A percentile compares a stretch with the other conserved stretches of the same genome.
Evolutionary conservation across 2,329 filamentous ascomycete species (phyloP).

Genomic region (Polychaeton citri): DNA sequence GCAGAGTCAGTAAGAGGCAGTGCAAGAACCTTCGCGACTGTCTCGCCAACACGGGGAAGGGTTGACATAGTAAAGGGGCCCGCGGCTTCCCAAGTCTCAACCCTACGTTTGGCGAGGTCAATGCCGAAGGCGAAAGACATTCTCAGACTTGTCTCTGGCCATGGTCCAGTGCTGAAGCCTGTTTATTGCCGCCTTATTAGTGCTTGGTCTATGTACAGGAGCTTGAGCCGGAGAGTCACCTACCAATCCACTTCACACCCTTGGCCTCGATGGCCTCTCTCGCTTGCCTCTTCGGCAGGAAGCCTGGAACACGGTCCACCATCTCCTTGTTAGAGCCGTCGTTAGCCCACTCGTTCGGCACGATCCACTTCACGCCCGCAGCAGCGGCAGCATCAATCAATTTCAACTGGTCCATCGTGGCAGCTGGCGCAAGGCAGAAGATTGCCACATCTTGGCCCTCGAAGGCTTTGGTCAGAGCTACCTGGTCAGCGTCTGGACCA

Average conservation of each 20-base stretch:
- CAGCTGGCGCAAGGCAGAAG: slow-evolving; percentile 17
- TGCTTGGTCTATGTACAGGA: slow-evolving; percentile 33
- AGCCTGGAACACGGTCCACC: slow-evolving; percentile 8
- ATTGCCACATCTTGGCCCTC: slow-evolving; percentile 18
- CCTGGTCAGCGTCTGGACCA: slow-evolving; percentile 5
- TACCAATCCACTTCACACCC: slow-evolving; percentile 18
- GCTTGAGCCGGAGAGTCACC: slow-evolving; percentile 6
- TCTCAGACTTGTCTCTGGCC: slow-evolving; percentile 1
- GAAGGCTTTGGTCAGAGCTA: slow-evolving; percentile 11
- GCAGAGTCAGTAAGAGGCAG: slow-evolving; percentile 14
- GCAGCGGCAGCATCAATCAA: slow-evolving; percentile 13
- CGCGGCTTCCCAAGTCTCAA: slow-evolving; percentile 19
- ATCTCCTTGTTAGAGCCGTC: slow-evolving; percentile 12
- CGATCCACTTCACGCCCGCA: slow-evolving; percentile 16
- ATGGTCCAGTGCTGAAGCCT: neutral
- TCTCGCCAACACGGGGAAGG: slow-evolving; percentile 18
- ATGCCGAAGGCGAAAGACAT: slow-evolving; percentile 24
- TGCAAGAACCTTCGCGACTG: slow-evolving; percentile 21
- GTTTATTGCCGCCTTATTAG: neutral
- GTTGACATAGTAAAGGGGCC: slow-evolving; percentile 23
- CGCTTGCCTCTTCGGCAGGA: slow-evolving; percentile 6
- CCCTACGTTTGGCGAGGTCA: slow-evolving; percentile 9
- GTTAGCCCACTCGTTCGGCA: slow-evolving; percentile 13
- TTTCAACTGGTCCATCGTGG: slow-evolving; percentile 2
- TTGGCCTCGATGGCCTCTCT: slow-evolving; percentile 12